Base-by-base conservation (phyloP, 106 monocot genomes). In the Agapanthus africanus region DNA sequence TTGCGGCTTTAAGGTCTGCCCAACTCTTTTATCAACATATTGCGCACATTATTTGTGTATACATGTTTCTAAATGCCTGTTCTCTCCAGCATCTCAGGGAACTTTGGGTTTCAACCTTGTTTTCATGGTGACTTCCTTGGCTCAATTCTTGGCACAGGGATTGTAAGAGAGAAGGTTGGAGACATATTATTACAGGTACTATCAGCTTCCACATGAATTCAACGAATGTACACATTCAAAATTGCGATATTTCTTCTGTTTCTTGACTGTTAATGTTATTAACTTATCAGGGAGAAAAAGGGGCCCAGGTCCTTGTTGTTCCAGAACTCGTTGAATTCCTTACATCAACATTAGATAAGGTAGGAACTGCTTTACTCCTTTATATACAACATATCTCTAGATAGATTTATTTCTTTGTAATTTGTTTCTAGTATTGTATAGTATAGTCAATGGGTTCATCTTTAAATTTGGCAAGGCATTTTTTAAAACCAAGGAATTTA, bases 41-140 rank as follows among this genome's bases (percentile, higher is more conserved):
- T 0, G 35, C 28, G 35, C 15, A 18, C 13, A 13, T 40, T 7
- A 30, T 19, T 74, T 10, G 1, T 31, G 74, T 73, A 65, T 42
- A 57, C 70, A 74, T 36, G 22, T 77, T 73, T 18, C 79, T 80
- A 49, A 79, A 71, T 32, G 31, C 30, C 30, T 73, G 30, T 14
- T 41, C 23, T 69, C 7, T 75, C 46, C 81, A 99, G 97, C 57
- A 93, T 99, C 42, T 77, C 84, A 73, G 97, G 92, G 54, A 99
- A 99, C 75, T 99, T 92, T 71, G 79, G 81, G 47, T 99, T 92
- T 67, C 84, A 83, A 57, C 69, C 80, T 36, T 99, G 87, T 76
- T 81, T 87, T 73, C 97, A 93, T 78, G 92, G 97, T 44, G 92
- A 93, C 74, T 99, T 99, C 75, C 97, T 99, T 70, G 97, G 97